These are phyloP conservation scores for Botrytis medusae DNA, from an alignment of 2,329 filamentous ascomycete genomes.

Conservation along the genomic window DNA sequence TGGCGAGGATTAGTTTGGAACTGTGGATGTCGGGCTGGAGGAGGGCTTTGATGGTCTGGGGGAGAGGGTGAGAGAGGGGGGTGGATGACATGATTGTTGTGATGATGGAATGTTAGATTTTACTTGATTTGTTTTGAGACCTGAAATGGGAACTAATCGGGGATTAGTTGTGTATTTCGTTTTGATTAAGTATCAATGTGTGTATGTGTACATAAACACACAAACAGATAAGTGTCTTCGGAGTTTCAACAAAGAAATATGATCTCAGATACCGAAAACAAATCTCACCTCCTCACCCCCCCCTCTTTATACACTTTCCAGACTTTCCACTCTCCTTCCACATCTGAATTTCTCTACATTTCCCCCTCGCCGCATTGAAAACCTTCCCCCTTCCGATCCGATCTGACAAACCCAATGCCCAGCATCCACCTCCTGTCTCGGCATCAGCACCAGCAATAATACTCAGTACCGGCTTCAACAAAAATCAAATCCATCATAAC, in stretches of 20 bases:
- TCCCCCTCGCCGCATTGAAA: not conserved
- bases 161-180: not conserved
- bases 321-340: not conserved
- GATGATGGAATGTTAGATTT: not conserved
- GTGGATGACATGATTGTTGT: not conserved
- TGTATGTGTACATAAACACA: not conserved
- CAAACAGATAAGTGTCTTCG: too few species aligned
- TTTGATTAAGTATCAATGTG: not conserved
- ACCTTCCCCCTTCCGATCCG: not conserved
- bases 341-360: not conserved
- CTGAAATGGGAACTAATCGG: not conserved
- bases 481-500: not conserved
- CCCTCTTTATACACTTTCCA: conserved; percentile 1
- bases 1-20: conserved; percentile 11
- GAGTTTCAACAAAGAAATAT: not conserved
- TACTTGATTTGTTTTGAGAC: not conserved
- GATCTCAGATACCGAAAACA: not conserved
- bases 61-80: not conserved
- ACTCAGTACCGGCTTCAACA: not conserved
- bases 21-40: conserved; percentile 17
- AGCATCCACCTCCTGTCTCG: not conserved
- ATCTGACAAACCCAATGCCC: not conserved
- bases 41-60: conserved; percentile 1
- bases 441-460: too few species aligned
- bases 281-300: not conserved